Evolutionary conservation across 2,329 filamentous ascomycete species (phyloP), one percentile per base, ranked within the genome.

Genomic region (Pseudopyricularia javanii): DNA sequence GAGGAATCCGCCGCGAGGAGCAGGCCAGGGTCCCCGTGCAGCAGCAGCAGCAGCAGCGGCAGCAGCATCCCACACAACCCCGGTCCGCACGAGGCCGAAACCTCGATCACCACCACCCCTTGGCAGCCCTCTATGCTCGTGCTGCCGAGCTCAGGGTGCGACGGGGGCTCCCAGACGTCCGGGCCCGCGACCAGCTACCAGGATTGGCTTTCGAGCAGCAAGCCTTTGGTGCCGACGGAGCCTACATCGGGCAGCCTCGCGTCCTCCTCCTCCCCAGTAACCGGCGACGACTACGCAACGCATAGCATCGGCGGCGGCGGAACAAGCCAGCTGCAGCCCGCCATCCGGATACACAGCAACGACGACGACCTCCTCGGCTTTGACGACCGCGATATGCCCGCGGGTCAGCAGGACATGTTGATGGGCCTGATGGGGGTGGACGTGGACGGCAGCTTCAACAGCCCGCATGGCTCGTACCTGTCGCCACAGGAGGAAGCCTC

Each of bases 1-100:
- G 68, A 70, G 49, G 56, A 54, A 51, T 26, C 55, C 47, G 45
- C n/a, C 20, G 8, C 45, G 12, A 12, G 17, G 45, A 20, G 33
- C 49, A 12, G 26, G 14, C 49, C 49, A 17, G 53, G 33, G 15
- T 54, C 56, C 3, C 35, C 47, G 17, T 49, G 34, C 14, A 35
- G 52, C 28, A 30, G 28, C 28, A 30, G 28, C n/a, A n/a, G n/a
- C n/a, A n/a, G n/a, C n/a, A n/a, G n/a, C n/a, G n/a, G 34, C 14
- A 35, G 52, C 28, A 30, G 28, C 28, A 30, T 4, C 9, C 28
- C 9, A 9, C 28, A 9, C 28, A 30, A 30, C 28, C 9, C 28
- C 28, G 28, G 28, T 9, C 28, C 5, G 28, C 28, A 30, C 5
- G 28, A 30, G 28, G 28, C 4, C 9, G 22, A 43, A 7, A 11